These are phyloP conservation scores for Trebouxia gelatinosa DNA, from an alignment of 163 green algal species.

Conservation along the genomic window DNA sequence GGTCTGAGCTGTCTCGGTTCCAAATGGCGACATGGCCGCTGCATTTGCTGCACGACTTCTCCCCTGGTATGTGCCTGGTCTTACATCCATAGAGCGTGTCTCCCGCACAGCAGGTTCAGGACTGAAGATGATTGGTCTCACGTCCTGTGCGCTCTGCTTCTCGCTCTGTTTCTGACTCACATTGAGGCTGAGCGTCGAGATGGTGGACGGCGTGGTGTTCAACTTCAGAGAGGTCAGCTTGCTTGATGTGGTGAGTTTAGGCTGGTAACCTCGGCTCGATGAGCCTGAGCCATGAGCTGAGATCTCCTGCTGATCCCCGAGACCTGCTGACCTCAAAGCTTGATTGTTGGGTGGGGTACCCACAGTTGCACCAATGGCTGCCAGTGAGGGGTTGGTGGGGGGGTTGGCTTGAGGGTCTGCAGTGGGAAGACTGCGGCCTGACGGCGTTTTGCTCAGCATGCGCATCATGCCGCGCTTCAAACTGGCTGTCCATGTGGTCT, in stretches of 20 bases:
- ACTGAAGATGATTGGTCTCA: not conserved
- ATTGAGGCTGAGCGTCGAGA: not conserved
- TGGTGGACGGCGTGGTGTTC: too few species aligned
- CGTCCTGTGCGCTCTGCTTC: not conserved
- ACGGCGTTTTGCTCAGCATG: constrained; percentile 3
- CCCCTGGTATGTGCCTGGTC: too few species aligned
- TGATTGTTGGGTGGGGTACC: not conserved
- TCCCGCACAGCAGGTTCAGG: too few species aligned
- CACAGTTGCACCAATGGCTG: not conserved
- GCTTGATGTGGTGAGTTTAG: too few species aligned
- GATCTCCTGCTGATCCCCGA: not conserved
- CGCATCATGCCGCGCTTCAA: constrained; percentile 12
- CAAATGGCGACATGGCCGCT: not conserved
- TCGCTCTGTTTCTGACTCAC: not conserved
- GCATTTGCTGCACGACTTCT: not conserved
- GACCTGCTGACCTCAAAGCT: not conserved
- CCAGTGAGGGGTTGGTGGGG: not conserved
- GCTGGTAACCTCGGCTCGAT: too few species aligned
- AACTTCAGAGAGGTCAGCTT: too few species aligned
- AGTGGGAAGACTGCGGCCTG: not conserved
- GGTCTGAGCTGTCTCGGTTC: not conserved
- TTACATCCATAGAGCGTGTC: too few species aligned
- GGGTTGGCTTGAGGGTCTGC: not conserved
- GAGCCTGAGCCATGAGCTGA: too few species aligned
- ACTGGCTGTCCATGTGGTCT: not conserved